phyloP scores from a whole-genome alignment of 352 stramenopile genomes.

The Phytophthora chlamydospora region DNA sequence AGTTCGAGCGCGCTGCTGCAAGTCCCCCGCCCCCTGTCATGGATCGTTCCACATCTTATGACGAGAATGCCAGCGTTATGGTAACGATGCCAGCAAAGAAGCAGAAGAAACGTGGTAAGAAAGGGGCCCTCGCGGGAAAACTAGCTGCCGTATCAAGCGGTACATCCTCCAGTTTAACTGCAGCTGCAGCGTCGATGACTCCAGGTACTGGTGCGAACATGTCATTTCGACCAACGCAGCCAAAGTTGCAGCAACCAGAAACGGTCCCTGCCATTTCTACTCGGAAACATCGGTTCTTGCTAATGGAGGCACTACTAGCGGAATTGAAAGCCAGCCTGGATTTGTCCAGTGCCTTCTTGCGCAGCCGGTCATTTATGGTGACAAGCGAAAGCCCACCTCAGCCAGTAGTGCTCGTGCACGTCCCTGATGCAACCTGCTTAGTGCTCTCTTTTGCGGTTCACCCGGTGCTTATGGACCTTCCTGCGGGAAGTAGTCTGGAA shows the following conservation, averaged over 20 bases:
- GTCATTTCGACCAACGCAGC: conserved; percentile 33
- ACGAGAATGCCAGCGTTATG: conserved; percentile 40
- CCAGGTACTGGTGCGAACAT: conserved; percentile 12
- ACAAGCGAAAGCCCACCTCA: conserved; percentile 73
- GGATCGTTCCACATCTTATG: conserved; percentile 35
- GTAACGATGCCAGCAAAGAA: conserved; percentile 35
- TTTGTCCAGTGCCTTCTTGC: conserved; percentile 51
- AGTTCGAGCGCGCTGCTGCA: conserved; percentile 50
- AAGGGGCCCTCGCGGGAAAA: conserved; percentile 32
- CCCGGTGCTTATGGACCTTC: conserved; percentile 81
- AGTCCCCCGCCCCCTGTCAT: conserved; percentile 26
- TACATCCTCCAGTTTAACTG: conserved; percentile 10
- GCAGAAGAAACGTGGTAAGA: conserved; percentile 52
- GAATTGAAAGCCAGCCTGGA: conserved; percentile 63
- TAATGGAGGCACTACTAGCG: conserved; percentile 65
- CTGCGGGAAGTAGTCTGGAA: conserved; percentile 68
- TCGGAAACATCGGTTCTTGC: conserved; percentile 62
- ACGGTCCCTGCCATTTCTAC: conserved; percentile 33
- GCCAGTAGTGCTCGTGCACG: conserved; percentile 60
- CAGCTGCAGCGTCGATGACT: conserved; percentile 1
- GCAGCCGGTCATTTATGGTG: conserved; percentile 63
- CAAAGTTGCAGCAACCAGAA: conserved; percentile 41
- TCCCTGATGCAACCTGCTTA: conserved; percentile 67
- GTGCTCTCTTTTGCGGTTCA: conserved; percentile 83
- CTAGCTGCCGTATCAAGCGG: conserved; percentile 20